Base-by-base conservation (phyloP, 1,139 yeast species). In the Candida smagusa region DNA sequence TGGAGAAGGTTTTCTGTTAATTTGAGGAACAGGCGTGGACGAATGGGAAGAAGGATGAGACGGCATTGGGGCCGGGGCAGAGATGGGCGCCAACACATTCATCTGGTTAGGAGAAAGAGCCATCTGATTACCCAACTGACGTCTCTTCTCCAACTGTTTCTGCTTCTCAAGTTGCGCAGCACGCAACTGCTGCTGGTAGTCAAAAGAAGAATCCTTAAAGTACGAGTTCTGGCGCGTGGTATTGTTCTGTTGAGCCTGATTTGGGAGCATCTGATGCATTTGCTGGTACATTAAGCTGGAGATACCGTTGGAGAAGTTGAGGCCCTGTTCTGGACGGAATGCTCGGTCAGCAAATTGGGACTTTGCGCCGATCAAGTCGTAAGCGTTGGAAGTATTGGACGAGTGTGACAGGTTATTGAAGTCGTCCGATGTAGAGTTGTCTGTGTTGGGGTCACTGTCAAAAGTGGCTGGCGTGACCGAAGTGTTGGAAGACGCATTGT, bases 271-370 rank as follows among this genome's bases (percentile, higher is more conserved):
- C 24, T 32, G 40, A 34, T 41, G 44, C 21, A 36, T 46, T 16
- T 38, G 38, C 16, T 35, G 44, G 32, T 45, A 46, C 25, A 45
- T 24, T 37, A 44, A 41, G 22, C 42, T 48, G 28, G 43, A 38
- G 11, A 46, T 44, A 4, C 46, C 50, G 28, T 46, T 45, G 25
- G 55, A 42, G 41, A 61, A 62, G 41, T 55, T 58, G 29, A 62
- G 53, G 19, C 61, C 60, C 38, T 52, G 59, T 22, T 59, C 63
- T 3, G 64, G 65, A 33, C 59, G 59, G 49, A 61, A 65, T 3
- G 41, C 53, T 56, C 16, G 4, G 34, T 12, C 8, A 23, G n/a
- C 9, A 22, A 16, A 12, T n/a, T 21, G 12, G 22, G 22, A 21
- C 25, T 31, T 26, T 34, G 34, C n/a, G 34, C 51, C 56, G 56